phyloP scores from a whole-genome alignment of 2,329 filamentous ascomycete genomes.

The Hymenoscyphus scutula region DNA sequence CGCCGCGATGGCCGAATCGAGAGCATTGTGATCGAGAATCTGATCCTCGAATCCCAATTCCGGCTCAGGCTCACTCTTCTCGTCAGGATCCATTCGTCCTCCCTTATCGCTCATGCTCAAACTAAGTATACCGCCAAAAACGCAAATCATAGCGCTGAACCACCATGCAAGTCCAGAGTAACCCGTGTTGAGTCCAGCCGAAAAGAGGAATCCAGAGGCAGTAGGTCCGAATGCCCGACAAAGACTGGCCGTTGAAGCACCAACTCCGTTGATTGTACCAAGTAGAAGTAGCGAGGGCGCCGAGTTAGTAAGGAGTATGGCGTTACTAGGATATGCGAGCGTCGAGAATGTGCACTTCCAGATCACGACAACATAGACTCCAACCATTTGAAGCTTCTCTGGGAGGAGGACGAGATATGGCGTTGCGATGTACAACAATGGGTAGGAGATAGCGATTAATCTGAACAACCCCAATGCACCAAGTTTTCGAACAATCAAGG shows the following conservation, averaged over 20 bases:
- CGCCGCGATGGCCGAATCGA: slow-evolving; percentile 28
- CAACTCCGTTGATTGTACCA: slow-evolving; percentile 89
- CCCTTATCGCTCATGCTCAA: slow-evolving; percentile 66
- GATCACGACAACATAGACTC: slow-evolving; percentile 74
- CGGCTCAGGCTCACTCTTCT: slow-evolving; percentile 32
- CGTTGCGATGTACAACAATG: slow-evolving; percentile 79
- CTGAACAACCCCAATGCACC: slow-evolving; percentile 82
- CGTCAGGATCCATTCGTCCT: slow-evolving; percentile 33
- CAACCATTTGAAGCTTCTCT: slow-evolving; percentile 64
- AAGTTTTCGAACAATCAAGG: slow-evolving; percentile 69
- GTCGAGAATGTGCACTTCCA: slow-evolving; percentile 94
- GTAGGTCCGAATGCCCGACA: slow-evolving; percentile 87
- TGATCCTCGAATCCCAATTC: slow-evolving; percentile 31
- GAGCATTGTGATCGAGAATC: slow-evolving; percentile 27
- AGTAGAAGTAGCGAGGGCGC: slow-evolving; percentile 81
- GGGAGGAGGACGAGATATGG: slow-evolving; percentile 89
- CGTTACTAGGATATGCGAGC: slow-evolving; percentile 85
- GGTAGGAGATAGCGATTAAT: slow-evolving; percentile 78
- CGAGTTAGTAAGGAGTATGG: slow-evolving; percentile 85
- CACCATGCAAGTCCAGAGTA: slow-evolving; percentile 94
- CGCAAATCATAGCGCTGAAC: slow-evolving; percentile 75
- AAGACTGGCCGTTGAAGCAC: slow-evolving; percentile 85
- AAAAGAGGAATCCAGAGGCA: slow-evolving; percentile 80
- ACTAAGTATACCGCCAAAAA: slow-evolving; percentile 72
- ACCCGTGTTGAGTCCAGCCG: slow-evolving; percentile 72